A percentile compares a stretch with the other conserved stretches of the same genome.
phyloP scores from a whole-genome alignment of 768 basidiomycete genomes.

The Agrocybe praecox region DNA sequence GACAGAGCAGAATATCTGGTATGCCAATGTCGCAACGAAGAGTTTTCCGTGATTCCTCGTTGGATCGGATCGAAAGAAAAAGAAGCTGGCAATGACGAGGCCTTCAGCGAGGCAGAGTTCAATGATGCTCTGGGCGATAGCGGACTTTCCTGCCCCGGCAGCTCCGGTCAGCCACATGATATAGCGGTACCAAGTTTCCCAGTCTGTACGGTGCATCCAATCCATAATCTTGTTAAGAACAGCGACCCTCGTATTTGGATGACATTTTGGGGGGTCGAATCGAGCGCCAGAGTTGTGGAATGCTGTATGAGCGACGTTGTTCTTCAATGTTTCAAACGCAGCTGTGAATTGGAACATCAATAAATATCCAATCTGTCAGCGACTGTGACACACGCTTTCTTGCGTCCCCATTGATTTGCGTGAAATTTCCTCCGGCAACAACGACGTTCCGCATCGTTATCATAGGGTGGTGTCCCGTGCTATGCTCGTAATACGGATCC shows the following conservation, averaged over 20 bases:
- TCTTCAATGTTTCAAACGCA: conserved; percentile 26
- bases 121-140: conserved; percentile 14
- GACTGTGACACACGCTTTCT: no score
- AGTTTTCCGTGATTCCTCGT: neutral
- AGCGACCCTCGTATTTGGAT: conserved; percentile 13
- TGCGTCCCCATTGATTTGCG: no score
- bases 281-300: conserved; percentile 8
- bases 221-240: conserved; percentile 4
- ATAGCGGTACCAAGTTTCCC: neutral
- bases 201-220: conserved; percentile 20
- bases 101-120: neutral
- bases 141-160: conserved; percentile 19
- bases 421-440: no score
- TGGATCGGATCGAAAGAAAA: conserved; percentile 5
- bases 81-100: conserved; percentile 14
- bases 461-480: no score
- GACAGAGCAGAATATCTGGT: conserved; percentile 6
- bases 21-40: conserved; percentile 12
- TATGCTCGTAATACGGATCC: no score
- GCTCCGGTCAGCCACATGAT: conserved; percentile 18
- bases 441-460: no score
- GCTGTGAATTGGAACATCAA: neutral
- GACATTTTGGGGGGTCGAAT: conserved; percentile 11
- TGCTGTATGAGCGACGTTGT: conserved; percentile 32
- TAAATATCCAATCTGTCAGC: neutral